Conservation (phyloP, 2,329 filamentous ascomycete species). For the Trichocomaceae sp. region DNA sequence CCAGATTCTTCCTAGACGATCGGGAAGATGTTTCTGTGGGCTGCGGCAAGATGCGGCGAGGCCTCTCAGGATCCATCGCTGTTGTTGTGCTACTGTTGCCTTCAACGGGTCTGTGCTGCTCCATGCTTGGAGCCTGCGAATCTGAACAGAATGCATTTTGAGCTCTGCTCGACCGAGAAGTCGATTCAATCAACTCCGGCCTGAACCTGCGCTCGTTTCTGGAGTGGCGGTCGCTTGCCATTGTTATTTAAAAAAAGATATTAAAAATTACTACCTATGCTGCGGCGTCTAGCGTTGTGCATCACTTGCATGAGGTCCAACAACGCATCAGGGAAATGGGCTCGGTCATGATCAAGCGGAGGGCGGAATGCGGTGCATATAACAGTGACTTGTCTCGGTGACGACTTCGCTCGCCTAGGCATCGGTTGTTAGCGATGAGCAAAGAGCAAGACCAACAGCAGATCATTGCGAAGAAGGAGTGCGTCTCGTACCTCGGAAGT, state of each 20-base stretch:
- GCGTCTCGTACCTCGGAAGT: background rate
- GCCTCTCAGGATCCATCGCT: background rate
- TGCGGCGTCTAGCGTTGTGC: background rate
- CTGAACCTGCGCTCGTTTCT: conserved; percentile 21
- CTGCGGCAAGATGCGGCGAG: conserved; percentile 31
- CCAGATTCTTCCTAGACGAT: conserved; percentile 29
- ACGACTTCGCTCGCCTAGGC: background rate
- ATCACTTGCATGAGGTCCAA: background rate
- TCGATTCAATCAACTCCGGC: conserved; percentile 29
- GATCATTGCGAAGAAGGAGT: background rate
- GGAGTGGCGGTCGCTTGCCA: conserved; percentile 1
- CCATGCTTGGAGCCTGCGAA: background rate
- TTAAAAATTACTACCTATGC: background rate
- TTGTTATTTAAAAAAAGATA: background rate
- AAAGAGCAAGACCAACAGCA: background rate
- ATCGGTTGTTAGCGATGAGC: background rate
- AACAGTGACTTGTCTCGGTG: background rate
- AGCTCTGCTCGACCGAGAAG: conserved; percentile 22
- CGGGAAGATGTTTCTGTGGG: conserved; percentile 40
- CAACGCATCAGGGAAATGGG: background rate
- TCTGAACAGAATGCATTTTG: background rate
- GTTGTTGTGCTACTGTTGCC: background rate
- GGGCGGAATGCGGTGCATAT: background rate
- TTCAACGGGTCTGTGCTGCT: background rate
- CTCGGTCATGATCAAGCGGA: background rate